Percentiles rank a stretch among this genome's conserved stretches.
Conservation (phyloP, 2,329 filamentous ascomycete species). For the Penicillium capsulatum region DNA sequence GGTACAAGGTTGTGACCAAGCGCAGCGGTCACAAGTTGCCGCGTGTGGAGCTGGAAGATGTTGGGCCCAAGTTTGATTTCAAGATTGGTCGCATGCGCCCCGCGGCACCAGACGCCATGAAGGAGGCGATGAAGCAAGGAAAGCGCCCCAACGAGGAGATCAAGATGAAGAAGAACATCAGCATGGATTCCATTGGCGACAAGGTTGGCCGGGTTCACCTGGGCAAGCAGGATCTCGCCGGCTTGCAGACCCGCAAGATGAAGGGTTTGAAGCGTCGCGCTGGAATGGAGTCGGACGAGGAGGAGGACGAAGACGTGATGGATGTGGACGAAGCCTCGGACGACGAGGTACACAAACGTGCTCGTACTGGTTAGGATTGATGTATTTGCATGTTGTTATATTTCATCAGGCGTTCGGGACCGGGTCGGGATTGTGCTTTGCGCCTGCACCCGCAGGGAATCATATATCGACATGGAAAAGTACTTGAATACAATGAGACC, state of each 20-base stretch:
- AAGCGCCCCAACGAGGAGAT: constrained; percentile 56
- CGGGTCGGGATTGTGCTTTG: constrained; percentile 24
- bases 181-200: constrained; percentile 86
- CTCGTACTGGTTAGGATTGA: constrained; percentile 27
- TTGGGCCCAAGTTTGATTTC: constrained; percentile 91
- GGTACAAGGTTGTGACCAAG: constrained; percentile 82
- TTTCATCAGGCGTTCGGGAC: constrained; percentile 25
- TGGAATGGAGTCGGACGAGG: constrained; percentile 53
- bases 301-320: constrained; percentile 52
- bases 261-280: constrained; percentile 90
- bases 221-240: constrained; percentile 79
- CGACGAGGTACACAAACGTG: constrained; percentile 34
- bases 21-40: constrained; percentile 82
- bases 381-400: constrained; percentile 21
- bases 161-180: constrained; percentile 91
- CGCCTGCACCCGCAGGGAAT: constrained; percentile 17
- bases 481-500: not conserved
- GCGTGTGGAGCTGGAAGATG: constrained; percentile 88
- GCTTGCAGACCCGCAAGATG: constrained; percentile 96
- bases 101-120: constrained; percentile 62
- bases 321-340: constrained; percentile 41
- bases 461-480: constrained; percentile 24
- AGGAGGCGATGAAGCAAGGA: constrained; percentile 84
- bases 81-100: constrained; percentile 68
- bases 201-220: constrained; percentile 93